phyloP scores from a whole-genome alignment of 2,329 filamentous ascomycete species.

The Hypomyces perniciosus region DNA sequence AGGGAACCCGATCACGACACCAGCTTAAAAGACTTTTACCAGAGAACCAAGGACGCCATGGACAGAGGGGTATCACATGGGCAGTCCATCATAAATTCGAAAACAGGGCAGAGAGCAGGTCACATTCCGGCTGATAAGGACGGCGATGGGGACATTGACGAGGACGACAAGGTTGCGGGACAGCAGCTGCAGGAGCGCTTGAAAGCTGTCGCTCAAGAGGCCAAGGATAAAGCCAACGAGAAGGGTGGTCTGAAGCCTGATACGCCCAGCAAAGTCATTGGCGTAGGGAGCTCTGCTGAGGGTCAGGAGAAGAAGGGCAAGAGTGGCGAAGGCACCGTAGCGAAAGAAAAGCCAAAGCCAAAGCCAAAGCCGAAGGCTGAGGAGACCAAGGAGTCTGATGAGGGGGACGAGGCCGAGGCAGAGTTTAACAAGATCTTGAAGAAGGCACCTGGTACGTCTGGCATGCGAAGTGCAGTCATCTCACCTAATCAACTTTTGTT shows the following conservation, averaged over 20 bases:
- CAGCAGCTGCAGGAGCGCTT: slow-evolving; percentile 54
- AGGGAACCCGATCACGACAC: slow-evolving; percentile 33
- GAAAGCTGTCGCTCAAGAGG: slow-evolving; percentile 62
- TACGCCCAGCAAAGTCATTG: slow-evolving; percentile 50
- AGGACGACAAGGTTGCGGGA: slow-evolving; percentile 48
- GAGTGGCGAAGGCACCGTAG: slow-evolving; percentile 35
- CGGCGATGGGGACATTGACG: slow-evolving; percentile 49
- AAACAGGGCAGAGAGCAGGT: slow-evolving; percentile 32
- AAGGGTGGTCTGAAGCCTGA: slow-evolving; percentile 59
- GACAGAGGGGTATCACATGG: slow-evolving; percentile 30
- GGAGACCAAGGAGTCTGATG: slow-evolving; percentile 44
- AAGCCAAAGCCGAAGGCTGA: slow-evolving; percentile 40
- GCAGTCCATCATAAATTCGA: slow-evolving; percentile 36
- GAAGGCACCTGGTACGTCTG: slow-evolving; percentile 67
- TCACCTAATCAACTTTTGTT: background rate
- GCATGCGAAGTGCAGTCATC: background rate
- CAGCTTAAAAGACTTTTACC: slow-evolving; percentile 49
- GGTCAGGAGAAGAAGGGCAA: slow-evolving; percentile 38
- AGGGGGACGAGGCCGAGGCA: slow-evolving; percentile 58
- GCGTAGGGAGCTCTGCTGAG: slow-evolving; percentile 51
- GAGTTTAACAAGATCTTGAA: slow-evolving; percentile 77
- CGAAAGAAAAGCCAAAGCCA: slow-evolving; percentile 58
- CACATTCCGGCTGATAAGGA: slow-evolving; percentile 43
- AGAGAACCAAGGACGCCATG: slow-evolving; percentile 53
- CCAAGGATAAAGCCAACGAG: slow-evolving; percentile 61